A percentile compares a stretch with the other conserved stretches of the same genome.
Conservation (phyloP, 148 eudicot species). For the Tetragonia tetragonoides region DNA sequence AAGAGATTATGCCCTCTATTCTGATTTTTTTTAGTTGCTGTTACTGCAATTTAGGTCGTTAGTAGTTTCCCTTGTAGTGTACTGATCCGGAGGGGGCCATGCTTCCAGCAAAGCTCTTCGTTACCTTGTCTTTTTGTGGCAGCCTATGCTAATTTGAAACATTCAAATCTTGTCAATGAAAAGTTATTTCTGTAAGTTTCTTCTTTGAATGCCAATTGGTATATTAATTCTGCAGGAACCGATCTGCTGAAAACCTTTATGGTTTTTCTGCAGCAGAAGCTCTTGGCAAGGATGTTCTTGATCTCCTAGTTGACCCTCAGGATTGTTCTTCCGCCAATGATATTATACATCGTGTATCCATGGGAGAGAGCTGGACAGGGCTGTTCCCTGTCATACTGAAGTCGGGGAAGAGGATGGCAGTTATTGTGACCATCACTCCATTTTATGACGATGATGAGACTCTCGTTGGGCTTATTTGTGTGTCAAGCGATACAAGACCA, state of each 20-base stretch:
- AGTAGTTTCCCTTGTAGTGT: not conserved
- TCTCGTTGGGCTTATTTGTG: constrained; percentile 71
- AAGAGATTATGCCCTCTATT: no score
- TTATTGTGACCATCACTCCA: constrained; percentile 68
- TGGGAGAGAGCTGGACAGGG: constrained; percentile 89
- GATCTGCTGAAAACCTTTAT: constrained; percentile 71
- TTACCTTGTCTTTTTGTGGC: constrained; percentile 9
- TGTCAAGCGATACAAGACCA: constrained; percentile 58
- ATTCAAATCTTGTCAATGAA: not conserved
- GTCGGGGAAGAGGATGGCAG: constrained; percentile 49
- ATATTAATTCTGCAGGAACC: constrained; percentile 66
- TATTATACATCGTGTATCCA: constrained; percentile 45
- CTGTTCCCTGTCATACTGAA: constrained; percentile 70
- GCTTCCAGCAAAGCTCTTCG: not conserved
- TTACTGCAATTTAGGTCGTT: not conserved
- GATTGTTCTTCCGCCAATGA: constrained; percentile 47
- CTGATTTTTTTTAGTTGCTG: no score
- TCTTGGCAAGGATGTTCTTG: constrained; percentile 53
- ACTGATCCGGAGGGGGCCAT: not conserved
- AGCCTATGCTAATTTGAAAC: not conserved
- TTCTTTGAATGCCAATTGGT: constrained; percentile 23
- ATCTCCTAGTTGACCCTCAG: constrained; percentile 45
- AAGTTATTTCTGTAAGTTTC: not conserved
- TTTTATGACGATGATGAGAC: constrained; percentile 76
- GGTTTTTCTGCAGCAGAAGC: constrained; percentile 85